phyloP scores from a whole-genome alignment of 1,284 basidiomycete genomes.

The Ceratobasidium sp. region DNA sequence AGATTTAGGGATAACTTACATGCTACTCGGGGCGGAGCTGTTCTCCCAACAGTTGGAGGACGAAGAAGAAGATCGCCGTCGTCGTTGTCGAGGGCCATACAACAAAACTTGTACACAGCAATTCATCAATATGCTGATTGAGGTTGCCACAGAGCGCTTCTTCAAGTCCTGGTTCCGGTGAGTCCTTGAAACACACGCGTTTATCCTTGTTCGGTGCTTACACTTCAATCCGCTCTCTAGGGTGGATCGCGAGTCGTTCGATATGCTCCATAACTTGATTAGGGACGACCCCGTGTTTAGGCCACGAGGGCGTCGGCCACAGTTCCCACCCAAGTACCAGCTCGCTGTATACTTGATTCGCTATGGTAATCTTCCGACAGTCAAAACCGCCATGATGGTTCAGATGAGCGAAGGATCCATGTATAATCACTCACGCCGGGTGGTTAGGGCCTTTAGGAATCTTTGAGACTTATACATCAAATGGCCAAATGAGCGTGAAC shows the following conservation, averaged over 20 bases:
- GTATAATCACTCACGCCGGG: neutral
- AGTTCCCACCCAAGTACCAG: neutral
- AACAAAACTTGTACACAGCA: neutral
- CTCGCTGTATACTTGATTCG: neutral
- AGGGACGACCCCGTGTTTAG: slow-evolving; percentile 4
- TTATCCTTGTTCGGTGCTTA: neutral
- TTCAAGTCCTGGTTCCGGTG: slow-evolving; percentile 28
- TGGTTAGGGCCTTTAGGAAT: neutral
- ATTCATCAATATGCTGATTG: slow-evolving; percentile 12
- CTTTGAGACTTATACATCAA: neutral
- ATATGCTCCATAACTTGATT: neutral
- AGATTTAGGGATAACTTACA: neutral
- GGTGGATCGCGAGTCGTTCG: neutral
- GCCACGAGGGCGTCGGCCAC: neutral
- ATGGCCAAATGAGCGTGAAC: neutral
- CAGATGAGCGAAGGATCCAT: neutral
- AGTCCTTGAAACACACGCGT: neutral
- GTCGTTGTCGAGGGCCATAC: slow-evolving; percentile 5
- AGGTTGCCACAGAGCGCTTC: neutral
- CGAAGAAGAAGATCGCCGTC: neutral
- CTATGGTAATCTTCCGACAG: neutral
- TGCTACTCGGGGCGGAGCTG: neutral
- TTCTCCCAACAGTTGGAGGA: neutral
- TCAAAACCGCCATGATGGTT: neutral
- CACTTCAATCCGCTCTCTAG: neutral